phyloP scores from a whole-genome alignment of 352 stramenopile genomes.

The Phytophthora ohioensis region DNA sequence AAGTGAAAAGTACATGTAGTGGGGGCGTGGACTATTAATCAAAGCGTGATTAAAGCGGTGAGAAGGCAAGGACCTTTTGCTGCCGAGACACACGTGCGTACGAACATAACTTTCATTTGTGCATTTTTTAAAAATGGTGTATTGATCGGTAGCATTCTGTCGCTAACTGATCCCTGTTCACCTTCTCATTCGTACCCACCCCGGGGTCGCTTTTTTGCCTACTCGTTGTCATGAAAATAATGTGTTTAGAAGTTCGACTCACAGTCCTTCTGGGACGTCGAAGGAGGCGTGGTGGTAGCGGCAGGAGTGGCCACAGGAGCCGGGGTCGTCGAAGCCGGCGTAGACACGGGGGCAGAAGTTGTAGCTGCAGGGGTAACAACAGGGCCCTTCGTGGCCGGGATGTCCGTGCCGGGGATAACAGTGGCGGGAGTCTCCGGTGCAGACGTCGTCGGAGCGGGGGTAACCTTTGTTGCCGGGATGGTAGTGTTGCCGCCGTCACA shows the following conservation, averaged over 20 bases:
- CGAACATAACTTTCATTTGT: slow-evolving; percentile 27
- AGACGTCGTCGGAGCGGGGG: slow-evolving; percentile 20
- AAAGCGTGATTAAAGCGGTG: not conserved
- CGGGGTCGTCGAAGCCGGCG: not conserved
- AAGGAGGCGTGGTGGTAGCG: slow-evolving; percentile 22
- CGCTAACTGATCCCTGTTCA: slow-evolving; percentile 9
- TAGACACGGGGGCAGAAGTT: slow-evolving; percentile 12
- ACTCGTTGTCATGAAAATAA: slow-evolving; percentile 12
- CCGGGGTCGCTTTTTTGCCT: slow-evolving; percentile 9
- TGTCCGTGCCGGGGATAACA: slow-evolving; percentile 7
- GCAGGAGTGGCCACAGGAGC: slow-evolving; percentile 21
- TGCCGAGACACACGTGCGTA: not conserved
- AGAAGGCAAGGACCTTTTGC: not conserved
- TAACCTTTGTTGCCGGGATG: not conserved
- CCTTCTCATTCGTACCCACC: slow-evolving; percentile 16
- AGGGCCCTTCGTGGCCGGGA: slow-evolving; percentile 18
- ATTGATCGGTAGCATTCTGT: slow-evolving; percentile 12
- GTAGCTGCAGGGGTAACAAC: slow-evolving; percentile 16
- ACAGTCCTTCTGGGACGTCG: slow-evolving; percentile 33
- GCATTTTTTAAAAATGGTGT: slow-evolving; percentile 20
- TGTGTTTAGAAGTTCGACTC: slow-evolving; percentile 38
- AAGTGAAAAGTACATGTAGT: not conserved
- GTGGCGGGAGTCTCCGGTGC: slow-evolving; percentile 18
- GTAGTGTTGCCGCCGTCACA: slow-evolving; percentile 27
- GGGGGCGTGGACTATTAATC: too few relatives aligned